Evolutionary conservation across 345 rosid genomes (phyloP).

Genomic region (Populus tremula): DNA sequence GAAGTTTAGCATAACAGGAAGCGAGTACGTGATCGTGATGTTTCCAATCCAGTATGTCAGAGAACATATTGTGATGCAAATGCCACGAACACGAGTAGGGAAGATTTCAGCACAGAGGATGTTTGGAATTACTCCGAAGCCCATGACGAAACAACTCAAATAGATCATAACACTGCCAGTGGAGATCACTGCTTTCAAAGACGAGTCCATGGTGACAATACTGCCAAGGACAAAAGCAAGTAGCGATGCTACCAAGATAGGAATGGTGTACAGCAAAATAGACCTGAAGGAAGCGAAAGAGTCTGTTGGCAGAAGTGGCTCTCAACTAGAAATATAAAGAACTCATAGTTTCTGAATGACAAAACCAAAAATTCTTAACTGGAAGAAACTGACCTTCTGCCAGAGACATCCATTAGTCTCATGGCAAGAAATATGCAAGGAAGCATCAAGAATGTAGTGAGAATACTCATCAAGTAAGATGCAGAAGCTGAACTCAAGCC

Average conservation of each 20-base stretch:
- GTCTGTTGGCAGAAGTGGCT: too few relatives aligned
- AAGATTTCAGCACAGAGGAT: slow-evolving; percentile 43
- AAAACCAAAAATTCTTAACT: neutral
- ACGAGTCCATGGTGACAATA: slow-evolving; percentile 7
- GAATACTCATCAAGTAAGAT: slow-evolving; percentile 31
- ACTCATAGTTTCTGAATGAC: neutral
- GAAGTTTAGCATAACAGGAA: slow-evolving; percentile 32
- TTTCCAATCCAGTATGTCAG: slow-evolving; percentile 36
- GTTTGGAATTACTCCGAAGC: slow-evolving; percentile 38
- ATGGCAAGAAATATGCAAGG: slow-evolving; percentile 40
- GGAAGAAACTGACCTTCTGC: slow-evolving; percentile 32
- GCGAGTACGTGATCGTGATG: slow-evolving; percentile 34
- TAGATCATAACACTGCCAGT: slow-evolving; percentile 27
- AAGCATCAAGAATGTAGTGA: slow-evolving; percentile 32
- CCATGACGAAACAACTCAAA: slow-evolving; percentile 38
- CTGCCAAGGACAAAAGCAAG: slow-evolving; percentile 26
- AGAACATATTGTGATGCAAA: slow-evolving; percentile 41
- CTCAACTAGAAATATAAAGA: too few relatives aligned
- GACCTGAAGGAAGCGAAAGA: slow-evolving; percentile 24
- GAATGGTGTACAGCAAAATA: slow-evolving; percentile 41
- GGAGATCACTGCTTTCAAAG: slow-evolving; percentile 25
- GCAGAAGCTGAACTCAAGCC: slow-evolving; percentile 40
- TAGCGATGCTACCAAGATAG: slow-evolving; percentile 29
- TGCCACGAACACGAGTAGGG: slow-evolving; percentile 37
- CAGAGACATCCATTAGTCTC: slow-evolving; percentile 44